Conservation (phyloP, 768 basidiomycete genomes). For the Boletus sp. region DNA sequence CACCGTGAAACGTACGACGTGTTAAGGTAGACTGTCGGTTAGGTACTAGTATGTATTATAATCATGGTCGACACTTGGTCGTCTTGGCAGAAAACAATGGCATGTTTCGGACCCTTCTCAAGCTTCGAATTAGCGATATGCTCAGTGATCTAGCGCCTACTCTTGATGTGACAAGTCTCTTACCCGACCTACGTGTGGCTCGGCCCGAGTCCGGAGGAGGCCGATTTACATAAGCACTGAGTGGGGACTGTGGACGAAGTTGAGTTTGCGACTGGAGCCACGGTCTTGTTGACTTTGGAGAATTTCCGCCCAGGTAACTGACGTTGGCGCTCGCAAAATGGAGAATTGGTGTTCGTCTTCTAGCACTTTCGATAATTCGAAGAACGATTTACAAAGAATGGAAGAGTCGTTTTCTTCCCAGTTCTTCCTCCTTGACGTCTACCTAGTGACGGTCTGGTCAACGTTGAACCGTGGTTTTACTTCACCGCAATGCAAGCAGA, state of each 20-base stretch:
- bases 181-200: too few species aligned
- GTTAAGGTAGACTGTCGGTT: too few species aligned
- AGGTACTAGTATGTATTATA: too few species aligned
- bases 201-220: not conserved
- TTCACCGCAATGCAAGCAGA: conserved; percentile 1
- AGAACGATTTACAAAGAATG: conserved; percentile 20
- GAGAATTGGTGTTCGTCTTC: conserved; percentile 15
- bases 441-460: conserved; percentile 5
- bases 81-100: too few species aligned
- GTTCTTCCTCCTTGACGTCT: conserved; percentile 7
- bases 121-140: too few species aligned
- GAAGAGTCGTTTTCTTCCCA: conserved; percentile 13
- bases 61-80: too few species aligned
- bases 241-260: not conserved
- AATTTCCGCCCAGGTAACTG: conserved; percentile 10
- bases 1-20: not conserved
- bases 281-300: not conserved
- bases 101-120: too few species aligned
- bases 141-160: not conserved
- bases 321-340: conserved; percentile 17
- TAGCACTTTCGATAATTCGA: conserved; percentile 12
- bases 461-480: not conserved
- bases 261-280: not conserved
- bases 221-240: conserved; percentile 11
- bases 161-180: too few species aligned